Percentiles rank a stretch among this genome's conserved stretches.
phyloP scores from a whole-genome alignment of 108 stramenopile genomes.

The Skeletonema costatum region DNA sequence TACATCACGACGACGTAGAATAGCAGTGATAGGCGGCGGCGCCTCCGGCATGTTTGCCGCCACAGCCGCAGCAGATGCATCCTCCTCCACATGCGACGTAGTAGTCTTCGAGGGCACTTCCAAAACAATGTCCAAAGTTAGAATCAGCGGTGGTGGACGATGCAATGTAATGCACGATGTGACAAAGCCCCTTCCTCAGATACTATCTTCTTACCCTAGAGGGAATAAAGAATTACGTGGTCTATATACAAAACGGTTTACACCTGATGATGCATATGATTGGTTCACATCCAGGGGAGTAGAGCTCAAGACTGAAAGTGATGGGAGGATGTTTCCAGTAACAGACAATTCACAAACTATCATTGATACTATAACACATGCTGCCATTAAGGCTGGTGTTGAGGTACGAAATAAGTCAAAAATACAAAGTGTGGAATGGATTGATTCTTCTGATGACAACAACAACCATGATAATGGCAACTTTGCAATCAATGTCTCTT shows the following conservation, averaged over 20 bases:
- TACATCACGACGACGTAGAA: conserved; percentile 22
- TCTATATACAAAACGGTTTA: conserved; percentile 72
- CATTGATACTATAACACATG: conserved; percentile 67
- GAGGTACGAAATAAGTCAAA: conserved; percentile 54
- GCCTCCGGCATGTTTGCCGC: conserved; percentile 66
- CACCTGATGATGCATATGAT: conserved; percentile 73
- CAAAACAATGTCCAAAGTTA: conserved; percentile 86
- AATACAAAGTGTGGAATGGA: conserved; percentile 37
- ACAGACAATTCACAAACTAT: conserved; percentile 92
- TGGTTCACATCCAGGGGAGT: conserved; percentile 93
- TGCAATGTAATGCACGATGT: conserved; percentile 94
- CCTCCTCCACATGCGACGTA: conserved; percentile 44
- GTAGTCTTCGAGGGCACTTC: conserved; percentile 85
- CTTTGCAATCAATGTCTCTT: conserved; percentile 30
- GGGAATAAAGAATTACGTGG: conserved; percentile 87
- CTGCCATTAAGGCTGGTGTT: conserved; percentile 72
- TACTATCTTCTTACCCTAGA: conserved; percentile 87
- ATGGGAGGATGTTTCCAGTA: conserved; percentile 94
- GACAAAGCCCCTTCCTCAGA: conserved; percentile 66
- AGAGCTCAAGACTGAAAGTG: conserved; percentile 88
- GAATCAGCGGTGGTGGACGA: conserved; percentile 92
- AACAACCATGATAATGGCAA: conserved; percentile 4
- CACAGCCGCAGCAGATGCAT: conserved; percentile 51
- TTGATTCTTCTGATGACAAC: conserved; percentile 8
- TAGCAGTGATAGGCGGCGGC: conserved; percentile 64